Conservation (phyloP, 2,329 filamentous ascomycete species). For the Capronia epimyces region DNA sequence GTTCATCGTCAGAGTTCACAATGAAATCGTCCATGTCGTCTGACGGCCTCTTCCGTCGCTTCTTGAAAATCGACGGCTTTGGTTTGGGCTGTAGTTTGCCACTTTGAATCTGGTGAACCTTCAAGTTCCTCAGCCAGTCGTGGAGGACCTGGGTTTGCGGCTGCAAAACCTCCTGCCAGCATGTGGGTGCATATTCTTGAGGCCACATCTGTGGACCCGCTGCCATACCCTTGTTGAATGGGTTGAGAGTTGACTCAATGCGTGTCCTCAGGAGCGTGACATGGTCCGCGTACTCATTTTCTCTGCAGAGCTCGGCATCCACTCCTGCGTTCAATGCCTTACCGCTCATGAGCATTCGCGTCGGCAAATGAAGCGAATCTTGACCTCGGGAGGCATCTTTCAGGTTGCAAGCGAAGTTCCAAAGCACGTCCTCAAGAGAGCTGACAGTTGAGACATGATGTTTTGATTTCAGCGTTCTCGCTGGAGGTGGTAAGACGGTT, state of each 20-base stretch:
- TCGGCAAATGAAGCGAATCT: conserved; percentile 6
- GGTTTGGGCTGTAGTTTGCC: conserved; percentile 35
- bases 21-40: conserved; percentile 76
- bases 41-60: conserved; percentile 58
- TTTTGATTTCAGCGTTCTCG: conserved; percentile 12
- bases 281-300: neutral
- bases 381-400: neutral
- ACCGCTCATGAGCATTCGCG: conserved; percentile 18
- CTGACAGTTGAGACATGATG: conserved; percentile 4
- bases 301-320: neutral
- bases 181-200: conserved; percentile 75
- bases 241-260: conserved; percentile 59
- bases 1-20: conserved; percentile 71
- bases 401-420: conserved; percentile 8
- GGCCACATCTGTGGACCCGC: conserved; percentile 65
- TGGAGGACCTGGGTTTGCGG: conserved; percentile 67
- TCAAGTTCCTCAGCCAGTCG: conserved; percentile 74
- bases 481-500: neutral
- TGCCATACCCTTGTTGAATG: conserved; percentile 73
- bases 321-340: conserved; percentile 1
- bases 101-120: conserved; percentile 69
- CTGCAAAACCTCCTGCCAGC: conserved; percentile 69
- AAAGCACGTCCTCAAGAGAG: conserved; percentile 18
- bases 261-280: conserved; percentile 34
- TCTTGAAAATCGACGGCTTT: conserved; percentile 37